Base-by-base conservation (phyloP, 495 filamentous ascomycete species). In the Annulohypoxylon nitens region DNA sequence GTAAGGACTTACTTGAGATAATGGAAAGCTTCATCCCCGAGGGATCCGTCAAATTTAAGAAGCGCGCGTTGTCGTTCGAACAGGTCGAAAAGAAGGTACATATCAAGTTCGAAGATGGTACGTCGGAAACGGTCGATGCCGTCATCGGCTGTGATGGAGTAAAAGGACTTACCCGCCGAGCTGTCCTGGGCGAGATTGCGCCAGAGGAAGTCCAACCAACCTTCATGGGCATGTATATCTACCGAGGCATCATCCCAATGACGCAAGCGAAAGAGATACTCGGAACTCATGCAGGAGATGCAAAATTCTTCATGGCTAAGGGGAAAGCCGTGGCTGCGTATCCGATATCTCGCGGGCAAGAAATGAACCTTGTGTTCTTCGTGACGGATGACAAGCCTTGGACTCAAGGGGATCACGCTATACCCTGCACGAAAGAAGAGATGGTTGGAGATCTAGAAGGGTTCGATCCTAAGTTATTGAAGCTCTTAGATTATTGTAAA, bases 71-170 rank as follows among this genome's bases (percentile, higher is more conserved):
- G 2, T 68, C 65, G 2, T 45, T 79, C 58, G 60, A 65, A 37
- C 76, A 81, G 45, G 47, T 55, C 4, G 73, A 45, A 12, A 57
- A 67, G 33, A 71, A 73, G 12, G 79, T 78, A 5, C 12, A 45
- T 8, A 63, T 81, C 33, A 59, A 30, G 4, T 81, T 81, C 61
- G 48, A 70, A 41, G 79, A 81, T 62, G 78, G 78, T 8, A 67
- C 73, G 12, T 23, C 18, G 18, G 69, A 69, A 11, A 36, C 23
- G 8, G 67, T 61, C 8, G 82, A 84, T 67, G 81, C 83, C 11
- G 86, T 89, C 3, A 77, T 91, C 25, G 88, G 87, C 0, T 88
- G 86, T 70, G 88, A 90, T 81, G 88, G 89, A 1, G 88, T 91
- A 62, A 84, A 86, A 67, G 78, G 72, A 26, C 81, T 86, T 3